These are phyloP conservation scores for Tolypocladium tundrense DNA, from an alignment of 2,329 filamentous ascomycete species.

Conservation along the genomic window DNA sequence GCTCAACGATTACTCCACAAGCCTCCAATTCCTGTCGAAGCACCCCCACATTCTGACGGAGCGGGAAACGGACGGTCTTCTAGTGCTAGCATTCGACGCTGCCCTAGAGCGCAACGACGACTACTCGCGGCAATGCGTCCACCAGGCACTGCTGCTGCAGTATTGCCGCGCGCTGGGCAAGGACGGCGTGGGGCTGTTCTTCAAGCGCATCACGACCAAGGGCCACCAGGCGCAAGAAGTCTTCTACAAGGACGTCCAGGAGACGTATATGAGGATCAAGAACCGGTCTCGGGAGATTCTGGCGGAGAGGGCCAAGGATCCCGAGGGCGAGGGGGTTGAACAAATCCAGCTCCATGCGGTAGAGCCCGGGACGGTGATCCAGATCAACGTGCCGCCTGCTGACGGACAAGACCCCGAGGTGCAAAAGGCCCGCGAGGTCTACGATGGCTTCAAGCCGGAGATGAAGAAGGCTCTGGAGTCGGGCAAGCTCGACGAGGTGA, in stretches of 20 bases:
- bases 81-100: slow-evolving; percentile 85
- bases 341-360: slow-evolving; percentile 97
- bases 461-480: slow-evolving; percentile 74
- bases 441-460: slow-evolving; percentile 72
- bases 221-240: slow-evolving; percentile 84
- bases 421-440: slow-evolving; percentile 60
- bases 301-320: slow-evolving; percentile 39
- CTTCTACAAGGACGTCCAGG: slow-evolving; percentile 86
- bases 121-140: slow-evolving; percentile 77
- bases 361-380: slow-evolving; percentile 84
- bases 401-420: slow-evolving; percentile 56
- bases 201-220: slow-evolving; percentile 85
- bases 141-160: slow-evolving; percentile 84
- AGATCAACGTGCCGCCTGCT: slow-evolving; percentile 68
- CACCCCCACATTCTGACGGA: slow-evolving; percentile 74
- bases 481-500: slow-evolving; percentile 63
- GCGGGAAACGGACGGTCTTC: slow-evolving; percentile 78
- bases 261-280: slow-evolving; percentile 75
- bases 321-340: slow-evolving; percentile 57
- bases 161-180: slow-evolving; percentile 86
- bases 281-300: slow-evolving; percentile 64
- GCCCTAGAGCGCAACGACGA: slow-evolving; percentile 68
- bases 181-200: slow-evolving; percentile 86
- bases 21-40: slow-evolving; percentile 65
- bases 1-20: slow-evolving; percentile 60